These are phyloP conservation scores for Leccinum variicolor DNA, from an alignment of 768 basidiomycete species.

Conservation along the genomic window DNA sequence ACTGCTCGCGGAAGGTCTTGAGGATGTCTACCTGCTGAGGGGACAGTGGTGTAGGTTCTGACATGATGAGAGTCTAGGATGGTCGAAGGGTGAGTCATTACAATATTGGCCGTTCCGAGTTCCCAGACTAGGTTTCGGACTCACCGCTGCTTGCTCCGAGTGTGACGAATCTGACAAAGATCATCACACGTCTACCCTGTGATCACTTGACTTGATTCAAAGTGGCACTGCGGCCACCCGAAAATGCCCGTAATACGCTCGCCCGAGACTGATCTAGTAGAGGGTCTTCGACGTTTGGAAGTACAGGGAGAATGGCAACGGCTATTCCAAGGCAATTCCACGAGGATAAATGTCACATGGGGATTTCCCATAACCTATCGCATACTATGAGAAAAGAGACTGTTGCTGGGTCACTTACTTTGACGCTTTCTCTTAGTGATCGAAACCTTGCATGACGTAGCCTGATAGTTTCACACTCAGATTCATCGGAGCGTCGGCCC, in stretches of 20 bases:
- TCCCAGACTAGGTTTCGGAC: neutral
- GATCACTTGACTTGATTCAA: neutral
- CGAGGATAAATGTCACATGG: neutral
- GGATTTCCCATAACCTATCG: neutral
- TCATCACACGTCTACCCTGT: neutral
- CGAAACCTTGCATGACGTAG: neutral
- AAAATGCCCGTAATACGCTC: neutral
- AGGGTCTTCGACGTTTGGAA: neutral
- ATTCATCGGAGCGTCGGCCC: neutral
- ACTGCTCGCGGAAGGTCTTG: conserved; percentile 46
- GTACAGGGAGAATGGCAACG: neutral
- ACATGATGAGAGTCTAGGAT: conserved; percentile 9
- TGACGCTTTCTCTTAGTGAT: neutral
- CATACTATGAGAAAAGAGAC: neutral
- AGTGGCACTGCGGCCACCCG: neutral
- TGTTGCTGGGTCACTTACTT: neutral
- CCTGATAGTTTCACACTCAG: neutral
- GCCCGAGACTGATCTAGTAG: neutral
- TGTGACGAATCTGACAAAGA: neutral
- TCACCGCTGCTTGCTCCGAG: neutral
- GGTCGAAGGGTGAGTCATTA: neutral
- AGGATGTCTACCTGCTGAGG: conserved; percentile 38
- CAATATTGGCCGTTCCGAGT: neutral
- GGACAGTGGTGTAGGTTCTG: conserved; percentile 12
- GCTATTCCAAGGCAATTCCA: neutral